Evolutionary conservation across 495 filamentous ascomycete species (phyloP).

Genomic region (Lichenothelia convexa): DNA sequence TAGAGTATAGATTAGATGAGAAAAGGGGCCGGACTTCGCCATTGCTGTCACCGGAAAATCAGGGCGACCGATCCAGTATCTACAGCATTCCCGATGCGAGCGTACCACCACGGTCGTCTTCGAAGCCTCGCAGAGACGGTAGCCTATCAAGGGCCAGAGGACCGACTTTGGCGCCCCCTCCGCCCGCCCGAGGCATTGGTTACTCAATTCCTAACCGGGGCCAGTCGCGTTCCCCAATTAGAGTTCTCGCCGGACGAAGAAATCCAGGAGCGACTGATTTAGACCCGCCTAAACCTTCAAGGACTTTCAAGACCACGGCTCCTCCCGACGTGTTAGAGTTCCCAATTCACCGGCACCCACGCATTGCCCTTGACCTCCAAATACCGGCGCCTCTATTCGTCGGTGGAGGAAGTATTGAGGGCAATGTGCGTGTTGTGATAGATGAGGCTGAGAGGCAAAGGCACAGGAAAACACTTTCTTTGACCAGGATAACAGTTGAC

Average conservation of each 20-base stretch:
- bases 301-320: constrained; percentile 15
- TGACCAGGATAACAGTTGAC: constrained; percentile 30
- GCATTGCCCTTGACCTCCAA: constrained; percentile 18
- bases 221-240: constrained; percentile 17
- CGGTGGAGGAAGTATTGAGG: constrained; percentile 23
- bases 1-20: background rate
- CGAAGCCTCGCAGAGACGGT: constrained; percentile 6
- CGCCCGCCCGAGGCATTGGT: constrained; percentile 9
- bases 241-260: constrained; percentile 10
- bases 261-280: constrained; percentile 15
- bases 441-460: constrained; percentile 18
- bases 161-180: constrained; percentile 3
- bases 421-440: constrained; percentile 19
- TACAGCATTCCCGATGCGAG: constrained; percentile 20
- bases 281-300: constrained; percentile 15
- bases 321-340: constrained; percentile 19
- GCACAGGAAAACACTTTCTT: constrained; percentile 14
- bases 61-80: constrained; percentile 16
- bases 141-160: constrained; percentile 4
- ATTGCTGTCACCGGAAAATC: constrained; percentile 13
- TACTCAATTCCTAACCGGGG: constrained; percentile 16
- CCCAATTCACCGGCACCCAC: constrained; percentile 19
- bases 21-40: constrained; percentile 5
- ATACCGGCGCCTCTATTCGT: constrained; percentile 23
- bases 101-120: constrained; percentile 21